Evolutionary conservation across 2,329 filamentous ascomycete species (phyloP), one percentile per base, ranked within the genome.

Genomic region (Talaromyces marneffei): DNA sequence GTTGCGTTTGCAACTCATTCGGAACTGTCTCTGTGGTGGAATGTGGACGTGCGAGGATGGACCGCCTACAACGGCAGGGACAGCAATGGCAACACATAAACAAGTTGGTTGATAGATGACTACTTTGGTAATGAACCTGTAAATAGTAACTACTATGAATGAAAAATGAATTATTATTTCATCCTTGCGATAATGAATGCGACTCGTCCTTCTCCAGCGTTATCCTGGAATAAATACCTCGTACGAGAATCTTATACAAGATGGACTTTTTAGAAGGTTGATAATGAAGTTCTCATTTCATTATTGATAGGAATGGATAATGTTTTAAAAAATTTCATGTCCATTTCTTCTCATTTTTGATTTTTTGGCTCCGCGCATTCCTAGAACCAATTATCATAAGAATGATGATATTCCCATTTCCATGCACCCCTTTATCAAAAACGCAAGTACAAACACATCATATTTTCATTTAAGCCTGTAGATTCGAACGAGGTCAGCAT

Each of bases 1-100:
- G 59, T 68, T 69, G 52, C 76, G 73, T 63, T 61, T 77, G 64
- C 71, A 71, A 31, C 60, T 76, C 57, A 57, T 77, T 59, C 65
- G 74, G 35, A 69, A 68, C 62, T 77, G 75, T 71, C 67, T 76
- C 58, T 78, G 76, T 65, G 74, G 75, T 31, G 75, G 74, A 5
- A 71, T 74, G 69, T 78, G 74, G 74, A 67, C 70, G 48, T 59
- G 75, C 42, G 75, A 76, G 65, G 57, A 65, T 6, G 69, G 67
- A 9, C 61, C 53, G 29, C 60, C 44, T 57, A 27, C 27, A 66
- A 67, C 70, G 66, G 67, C 70, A 27, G 16, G 40, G 5, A 18
- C 40, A 4, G 40, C n/a, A 10, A 20, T 44, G 40, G 8, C 52
- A 60, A 64, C 65, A 66, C 63, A 67, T 66, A 66, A 66, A 66